Conservation (phyloP, 2,329 filamentous ascomycete species). For the Trematosphaeria pertusa region DNA sequence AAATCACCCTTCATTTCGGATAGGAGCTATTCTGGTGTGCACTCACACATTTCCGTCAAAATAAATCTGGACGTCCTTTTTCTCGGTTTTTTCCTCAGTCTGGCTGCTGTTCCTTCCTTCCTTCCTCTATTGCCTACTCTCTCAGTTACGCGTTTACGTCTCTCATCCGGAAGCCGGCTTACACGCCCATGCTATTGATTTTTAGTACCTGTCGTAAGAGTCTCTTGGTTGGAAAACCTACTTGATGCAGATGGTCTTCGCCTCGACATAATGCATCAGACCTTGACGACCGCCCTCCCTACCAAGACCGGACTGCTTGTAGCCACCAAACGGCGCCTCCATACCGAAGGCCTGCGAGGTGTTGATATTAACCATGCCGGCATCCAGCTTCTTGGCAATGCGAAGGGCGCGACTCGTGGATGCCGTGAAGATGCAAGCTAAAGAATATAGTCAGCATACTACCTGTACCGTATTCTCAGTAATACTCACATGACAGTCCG, state of each 20-base stretch:
- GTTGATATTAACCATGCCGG: constrained; percentile 44
- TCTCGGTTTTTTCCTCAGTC: too few relatives aligned
- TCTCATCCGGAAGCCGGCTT: neutral
- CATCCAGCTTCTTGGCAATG: constrained; percentile 37
- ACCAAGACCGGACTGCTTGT: constrained; percentile 42
- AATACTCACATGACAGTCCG: constrained; percentile 30
- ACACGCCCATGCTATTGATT: constrained; percentile 1
- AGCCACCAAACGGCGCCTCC: constrained; percentile 41
- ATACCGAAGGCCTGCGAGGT: constrained; percentile 21
- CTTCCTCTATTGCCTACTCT: too few relatives aligned
- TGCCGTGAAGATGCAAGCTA: constrained; percentile 33
- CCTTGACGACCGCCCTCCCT: constrained; percentile 38
- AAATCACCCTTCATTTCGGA: too few relatives aligned
- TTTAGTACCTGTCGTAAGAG: neutral
- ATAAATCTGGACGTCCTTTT: too few relatives aligned
- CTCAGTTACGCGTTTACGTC: too few relatives aligned
- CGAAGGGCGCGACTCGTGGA: constrained; percentile 36
- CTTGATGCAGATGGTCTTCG: constrained; percentile 43
- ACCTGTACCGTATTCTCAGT: too few relatives aligned
- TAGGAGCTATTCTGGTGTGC: too few relatives aligned
- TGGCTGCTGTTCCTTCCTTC: too few relatives aligned
- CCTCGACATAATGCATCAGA: constrained; percentile 41
- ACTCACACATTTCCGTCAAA: too few relatives aligned
- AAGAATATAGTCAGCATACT: too few relatives aligned
- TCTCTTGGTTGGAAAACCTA: constrained; percentile 13